Conservation (phyloP, 2,329 filamentous ascomycete species). For the Ascomycota sp. region DNA sequence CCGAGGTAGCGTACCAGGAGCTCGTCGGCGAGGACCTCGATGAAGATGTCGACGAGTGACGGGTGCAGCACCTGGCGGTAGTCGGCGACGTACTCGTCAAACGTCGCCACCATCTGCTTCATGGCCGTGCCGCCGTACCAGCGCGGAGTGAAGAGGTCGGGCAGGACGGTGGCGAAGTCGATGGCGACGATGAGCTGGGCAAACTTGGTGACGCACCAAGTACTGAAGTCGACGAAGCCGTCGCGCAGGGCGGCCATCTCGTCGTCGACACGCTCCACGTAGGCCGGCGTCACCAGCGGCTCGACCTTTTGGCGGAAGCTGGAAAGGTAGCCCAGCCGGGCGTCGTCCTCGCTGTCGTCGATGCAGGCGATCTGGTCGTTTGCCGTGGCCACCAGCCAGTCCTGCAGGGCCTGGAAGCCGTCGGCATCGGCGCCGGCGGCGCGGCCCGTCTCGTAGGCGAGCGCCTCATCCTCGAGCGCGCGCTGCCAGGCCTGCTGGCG, state of each 20-base stretch:
- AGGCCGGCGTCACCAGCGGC: conserved; percentile 58
- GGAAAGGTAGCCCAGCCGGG: conserved; percentile 61
- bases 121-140: conserved; percentile 82
- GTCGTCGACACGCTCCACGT: conserved; percentile 50
- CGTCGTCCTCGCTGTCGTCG: conserved; percentile 67
- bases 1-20: conserved; percentile 71
- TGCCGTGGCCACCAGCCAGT: conserved; percentile 91
- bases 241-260: conserved; percentile 64
- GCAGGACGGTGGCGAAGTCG: conserved; percentile 68
- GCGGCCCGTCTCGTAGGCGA: conserved; percentile 43
- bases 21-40: conserved; percentile 84
- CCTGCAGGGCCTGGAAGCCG: conserved; percentile 62
- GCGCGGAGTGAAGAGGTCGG: conserved; percentile 72
- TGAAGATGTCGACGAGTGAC: conserved; percentile 73
- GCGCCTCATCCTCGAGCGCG: conserved; percentile 70
- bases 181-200: conserved; percentile 72
- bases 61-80: conserved; percentile 71
- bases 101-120: conserved; percentile 84
- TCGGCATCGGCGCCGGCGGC: conserved; percentile 29
- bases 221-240: conserved; percentile 86
- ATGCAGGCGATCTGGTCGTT: conserved; percentile 99
- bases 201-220: conserved; percentile 79
- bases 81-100: conserved; percentile 85
- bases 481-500: conserved; percentile 75
- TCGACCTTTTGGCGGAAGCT: conserved; percentile 73